Percentiles rank a stretch among this genome's conserved stretches.
Evolutionary conservation across 495 filamentous ascomycete genomes (phyloP).

Genomic region (Xylaria scruposa): DNA sequence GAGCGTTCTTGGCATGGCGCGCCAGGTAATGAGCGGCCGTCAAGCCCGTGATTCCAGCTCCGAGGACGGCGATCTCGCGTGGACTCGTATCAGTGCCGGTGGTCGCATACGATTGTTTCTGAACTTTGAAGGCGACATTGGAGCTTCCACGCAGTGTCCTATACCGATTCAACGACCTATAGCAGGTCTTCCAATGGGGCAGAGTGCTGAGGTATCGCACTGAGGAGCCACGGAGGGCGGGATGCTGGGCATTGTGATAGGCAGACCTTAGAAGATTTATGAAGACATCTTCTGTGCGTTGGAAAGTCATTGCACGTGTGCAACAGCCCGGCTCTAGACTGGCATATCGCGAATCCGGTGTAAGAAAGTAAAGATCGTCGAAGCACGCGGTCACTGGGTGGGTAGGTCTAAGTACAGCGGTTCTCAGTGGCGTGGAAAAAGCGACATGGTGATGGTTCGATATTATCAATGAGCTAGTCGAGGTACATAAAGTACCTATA

Average conservation of each 20-base stretch:
- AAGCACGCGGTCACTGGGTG: not conserved
- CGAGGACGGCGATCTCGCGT: conserved; percentile 73
- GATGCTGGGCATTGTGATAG: conserved; percentile 31
- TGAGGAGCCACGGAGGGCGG: conserved; percentile 1
- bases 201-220: conserved; percentile 34
- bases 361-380: not conserved
- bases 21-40: conserved; percentile 77
- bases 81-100: conserved; percentile 25
- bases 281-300: conserved; percentile 33
- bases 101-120: conserved; percentile 30
- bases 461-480: not conserved
- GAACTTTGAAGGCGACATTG: conserved; percentile 10
- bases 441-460: not conserved
- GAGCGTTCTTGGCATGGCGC: conserved; percentile 52
- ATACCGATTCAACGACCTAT: conserved; percentile 17
- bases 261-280: conserved; percentile 33
- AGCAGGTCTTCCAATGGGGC: not conserved
- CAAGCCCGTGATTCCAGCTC: conserved; percentile 91
- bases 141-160: conserved; percentile 11
- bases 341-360: conserved; percentile 27
- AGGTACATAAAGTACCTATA: too few relatives aligned
- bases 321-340: conserved; percentile 23
- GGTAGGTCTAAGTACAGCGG: not conserved
- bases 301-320: conserved; percentile 35
- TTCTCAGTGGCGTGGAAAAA: not conserved